A percentile compares a stretch with the other conserved stretches of the same genome.
Evolutionary conservation across 345 rosid species (phyloP).

Genomic region (Camelina neglecta): DNA sequence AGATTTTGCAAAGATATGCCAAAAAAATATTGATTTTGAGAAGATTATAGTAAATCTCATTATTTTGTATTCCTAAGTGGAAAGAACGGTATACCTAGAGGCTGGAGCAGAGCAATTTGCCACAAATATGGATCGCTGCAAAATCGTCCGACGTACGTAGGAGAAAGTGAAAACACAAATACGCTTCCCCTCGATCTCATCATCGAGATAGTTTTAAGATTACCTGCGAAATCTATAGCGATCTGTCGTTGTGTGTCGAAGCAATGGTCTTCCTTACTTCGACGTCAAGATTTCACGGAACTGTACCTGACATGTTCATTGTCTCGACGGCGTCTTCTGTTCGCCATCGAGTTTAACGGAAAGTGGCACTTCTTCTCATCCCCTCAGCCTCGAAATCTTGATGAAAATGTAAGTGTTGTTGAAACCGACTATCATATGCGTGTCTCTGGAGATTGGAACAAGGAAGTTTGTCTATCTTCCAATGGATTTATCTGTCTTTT

Average conservation of each 20-base stretch:
- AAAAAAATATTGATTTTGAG: no score
- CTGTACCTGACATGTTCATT: background rate
- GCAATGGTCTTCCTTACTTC: conserved; percentile 9
- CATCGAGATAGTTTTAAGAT: conserved; percentile 11
- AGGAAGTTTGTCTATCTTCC: no score
- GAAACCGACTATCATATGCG: no score
- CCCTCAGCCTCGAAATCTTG: conserved; percentile 6
- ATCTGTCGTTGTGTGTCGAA: background rate
- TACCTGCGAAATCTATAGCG: background rate
- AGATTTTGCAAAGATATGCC: no score
- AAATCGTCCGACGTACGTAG: background rate
- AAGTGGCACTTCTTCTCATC: conserved; percentile 13
- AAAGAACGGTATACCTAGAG: no score
- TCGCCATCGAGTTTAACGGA: background rate
- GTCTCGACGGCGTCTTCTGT: background rate
- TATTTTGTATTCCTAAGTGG: no score
- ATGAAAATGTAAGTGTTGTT: background rate
- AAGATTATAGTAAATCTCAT: no score
- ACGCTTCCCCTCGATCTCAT: conserved; percentile 16
- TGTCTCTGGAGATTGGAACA: no score
- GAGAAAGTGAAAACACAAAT: background rate
- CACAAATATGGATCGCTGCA: background rate
- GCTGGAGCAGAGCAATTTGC: background rate
- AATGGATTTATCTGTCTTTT: no score
- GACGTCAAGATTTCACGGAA: background rate